phyloP scores from a whole-genome alignment of 179 eudicot genomes.

The Carnegiea gigantea region DNA sequence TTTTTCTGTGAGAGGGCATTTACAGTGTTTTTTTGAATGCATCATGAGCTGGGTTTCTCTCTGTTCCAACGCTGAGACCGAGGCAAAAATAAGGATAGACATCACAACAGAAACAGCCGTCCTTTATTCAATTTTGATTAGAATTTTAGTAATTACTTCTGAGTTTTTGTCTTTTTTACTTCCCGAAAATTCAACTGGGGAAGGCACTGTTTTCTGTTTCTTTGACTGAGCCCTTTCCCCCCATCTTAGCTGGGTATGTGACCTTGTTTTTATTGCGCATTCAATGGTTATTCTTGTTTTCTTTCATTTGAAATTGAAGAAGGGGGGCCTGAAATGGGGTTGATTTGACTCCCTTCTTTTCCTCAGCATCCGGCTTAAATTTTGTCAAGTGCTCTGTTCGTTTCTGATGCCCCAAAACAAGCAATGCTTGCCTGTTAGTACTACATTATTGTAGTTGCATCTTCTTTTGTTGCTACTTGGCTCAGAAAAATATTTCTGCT shows the following conservation, averaged over 20 bases:
- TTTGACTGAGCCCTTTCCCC: slow-evolving; percentile 25
- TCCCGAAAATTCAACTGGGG: slow-evolving; percentile 14
- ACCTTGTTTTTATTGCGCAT: slow-evolving; percentile 18
- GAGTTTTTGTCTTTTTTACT: slow-evolving; percentile 38
- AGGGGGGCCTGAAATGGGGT: slow-evolving; percentile 15
- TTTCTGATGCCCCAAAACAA: slow-evolving; percentile 21
- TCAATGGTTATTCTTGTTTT: not conserved
- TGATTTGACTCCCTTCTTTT: slow-evolving; percentile 8
- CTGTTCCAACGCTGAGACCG: slow-evolving; percentile 33
- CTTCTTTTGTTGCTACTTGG: slow-evolving; percentile 20
- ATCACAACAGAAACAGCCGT: not conserved
- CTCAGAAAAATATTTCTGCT: not conserved
- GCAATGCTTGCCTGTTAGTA: not conserved
- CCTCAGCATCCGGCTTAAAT: slow-evolving; percentile 27
- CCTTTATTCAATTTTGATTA: not conserved
- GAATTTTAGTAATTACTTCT: slow-evolving; percentile 17
- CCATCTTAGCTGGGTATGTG: slow-evolving; percentile 16
- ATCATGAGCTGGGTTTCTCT: slow-evolving; percentile 25
- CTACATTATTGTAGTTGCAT: slow-evolving; percentile 14
- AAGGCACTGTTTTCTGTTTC: slow-evolving; percentile 14
- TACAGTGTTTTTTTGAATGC: slow-evolving; percentile 23
- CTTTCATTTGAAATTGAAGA: slow-evolving; percentile 1
- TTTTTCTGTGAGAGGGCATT: slow-evolving; percentile 23
- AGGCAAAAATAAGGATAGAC: slow-evolving; percentile 26
- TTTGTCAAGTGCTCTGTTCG: slow-evolving; percentile 24